Evolutionary conservation across 202 grass and related monocot species (phyloP).

Genomic region (Saccharum hybrid): DNA sequence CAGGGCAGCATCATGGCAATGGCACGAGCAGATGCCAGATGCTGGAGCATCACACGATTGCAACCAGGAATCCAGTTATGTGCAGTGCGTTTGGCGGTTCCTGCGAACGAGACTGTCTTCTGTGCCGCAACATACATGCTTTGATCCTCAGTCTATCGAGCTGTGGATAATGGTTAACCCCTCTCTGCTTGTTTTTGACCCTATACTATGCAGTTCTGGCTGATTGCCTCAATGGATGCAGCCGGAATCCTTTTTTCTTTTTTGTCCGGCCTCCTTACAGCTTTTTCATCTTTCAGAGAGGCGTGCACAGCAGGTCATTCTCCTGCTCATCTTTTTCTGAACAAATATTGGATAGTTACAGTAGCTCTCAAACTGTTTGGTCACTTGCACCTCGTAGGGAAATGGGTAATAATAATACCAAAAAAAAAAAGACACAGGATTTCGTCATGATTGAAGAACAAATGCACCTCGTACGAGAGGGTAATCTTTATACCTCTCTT

Average conservation of each 20-base stretch:
- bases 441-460: slow-evolving; percentile 26
- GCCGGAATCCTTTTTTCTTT: not conserved
- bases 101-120: too few species aligned
- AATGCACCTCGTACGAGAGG: slow-evolving; percentile 22
- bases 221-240: not conserved
- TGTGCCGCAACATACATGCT: too few species aligned
- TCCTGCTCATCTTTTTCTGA: not conserved
- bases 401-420: not conserved
- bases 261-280: not conserved
- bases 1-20: too few species aligned
- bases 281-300: slow-evolving; percentile 15
- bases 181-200: too few species aligned
- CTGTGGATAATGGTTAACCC: too few species aligned
- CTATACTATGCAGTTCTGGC: too few species aligned
- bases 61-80: not conserved
- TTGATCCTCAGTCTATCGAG: too few species aligned
- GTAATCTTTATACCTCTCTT: slow-evolving; percentile 41
- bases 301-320: slow-evolving; percentile 13
- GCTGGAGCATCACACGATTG: not conserved
- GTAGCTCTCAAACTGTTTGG: not conserved
- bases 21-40: not conserved
- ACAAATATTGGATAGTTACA: not conserved
- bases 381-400: not conserved
- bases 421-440: not conserved
- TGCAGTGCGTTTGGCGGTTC: not conserved